These are phyloP conservation scores for Sordariomycetes sp. DNA, from an alignment of 2,329 filamentous ascomycete species.

Conservation along the genomic window DNA sequence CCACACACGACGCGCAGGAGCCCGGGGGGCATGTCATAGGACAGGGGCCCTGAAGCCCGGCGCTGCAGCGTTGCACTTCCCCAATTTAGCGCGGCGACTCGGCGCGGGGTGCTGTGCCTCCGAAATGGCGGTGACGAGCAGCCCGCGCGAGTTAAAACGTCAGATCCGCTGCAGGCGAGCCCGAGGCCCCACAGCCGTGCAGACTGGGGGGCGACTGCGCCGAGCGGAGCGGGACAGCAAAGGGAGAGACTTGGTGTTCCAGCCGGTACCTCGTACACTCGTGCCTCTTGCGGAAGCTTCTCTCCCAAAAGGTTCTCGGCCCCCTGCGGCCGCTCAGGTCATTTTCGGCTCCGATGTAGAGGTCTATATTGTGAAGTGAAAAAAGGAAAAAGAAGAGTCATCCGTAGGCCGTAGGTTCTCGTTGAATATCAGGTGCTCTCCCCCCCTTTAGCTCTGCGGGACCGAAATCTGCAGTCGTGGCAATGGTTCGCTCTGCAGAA, in stretches of 20 bases:
- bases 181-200: not conserved
- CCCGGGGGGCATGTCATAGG: too few relatives aligned
- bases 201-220: not conserved
- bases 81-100: too few relatives aligned
- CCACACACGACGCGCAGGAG: too few relatives aligned
- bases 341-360: not conserved
- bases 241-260: too few relatives aligned
- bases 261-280: too few relatives aligned
- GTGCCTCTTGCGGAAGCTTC: too few relatives aligned
- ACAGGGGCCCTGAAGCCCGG: too few relatives aligned
- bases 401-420: not conserved
- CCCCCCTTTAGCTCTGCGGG: not conserved
- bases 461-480: not conserved
- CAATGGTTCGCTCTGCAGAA: not conserved
- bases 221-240: not conserved
- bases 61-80: not conserved
- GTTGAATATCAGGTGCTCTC: not conserved
- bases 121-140: conserved; percentile 7
- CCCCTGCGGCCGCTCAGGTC: not conserved
- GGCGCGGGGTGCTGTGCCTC: not conserved
- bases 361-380: not conserved
- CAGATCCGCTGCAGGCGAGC: conserved; percentile 5
- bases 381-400: not conserved
- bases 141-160: not conserved
- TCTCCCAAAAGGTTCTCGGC: too few relatives aligned